Conservation (phyloP, 1,284 basidiomycete species). For the Apiotrichum domesticum region DNA sequence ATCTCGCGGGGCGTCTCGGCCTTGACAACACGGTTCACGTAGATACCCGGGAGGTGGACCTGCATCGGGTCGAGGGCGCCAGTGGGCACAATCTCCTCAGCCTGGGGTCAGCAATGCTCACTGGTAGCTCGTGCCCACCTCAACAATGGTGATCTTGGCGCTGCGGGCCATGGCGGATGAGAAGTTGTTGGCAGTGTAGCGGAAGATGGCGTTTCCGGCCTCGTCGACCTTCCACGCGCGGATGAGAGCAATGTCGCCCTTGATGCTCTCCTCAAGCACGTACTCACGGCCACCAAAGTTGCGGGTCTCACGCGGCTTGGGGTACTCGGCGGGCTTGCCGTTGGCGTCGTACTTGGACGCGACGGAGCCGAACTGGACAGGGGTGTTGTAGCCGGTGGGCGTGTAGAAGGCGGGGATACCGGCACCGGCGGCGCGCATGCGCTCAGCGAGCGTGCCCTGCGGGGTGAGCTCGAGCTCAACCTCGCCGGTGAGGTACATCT, state of each 20-base stretch:
- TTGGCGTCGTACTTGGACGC: slow-evolving; percentile 65
- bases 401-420: slow-evolving; percentile 94
- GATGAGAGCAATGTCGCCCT: slow-evolving; percentile 79
- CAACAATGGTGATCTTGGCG: slow-evolving; percentile 77
- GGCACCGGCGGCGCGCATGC: slow-evolving; percentile 80
- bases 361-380: slow-evolving; percentile 62
- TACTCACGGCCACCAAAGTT: slow-evolving; percentile 73
- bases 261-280: slow-evolving; percentile 75
- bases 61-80: slow-evolving; percentile 73
- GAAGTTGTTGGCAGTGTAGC: slow-evolving; percentile 82
- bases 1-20: slow-evolving; percentile 68
- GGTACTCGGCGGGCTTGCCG: slow-evolving; percentile 40
- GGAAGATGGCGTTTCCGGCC: slow-evolving; percentile 71
- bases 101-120: slow-evolving; percentile 52
- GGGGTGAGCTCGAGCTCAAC: slow-evolving; percentile 71
- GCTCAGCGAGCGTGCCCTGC: slow-evolving; percentile 70
- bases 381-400: slow-evolving; percentile 78
- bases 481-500: slow-evolving; percentile 67
- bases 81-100: slow-evolving; percentile 79
- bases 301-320: slow-evolving; percentile 65
- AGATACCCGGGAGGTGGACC: slow-evolving; percentile 77
- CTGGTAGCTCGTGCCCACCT: slow-evolving; percentile 40
- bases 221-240: slow-evolving; percentile 90
- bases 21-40: slow-evolving; percentile 73
- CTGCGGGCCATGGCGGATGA: slow-evolving; percentile 75